Evolutionary conservation across 2,329 filamentous ascomycete genomes (phyloP).

Genomic region (Diaporthe sp.): DNA sequence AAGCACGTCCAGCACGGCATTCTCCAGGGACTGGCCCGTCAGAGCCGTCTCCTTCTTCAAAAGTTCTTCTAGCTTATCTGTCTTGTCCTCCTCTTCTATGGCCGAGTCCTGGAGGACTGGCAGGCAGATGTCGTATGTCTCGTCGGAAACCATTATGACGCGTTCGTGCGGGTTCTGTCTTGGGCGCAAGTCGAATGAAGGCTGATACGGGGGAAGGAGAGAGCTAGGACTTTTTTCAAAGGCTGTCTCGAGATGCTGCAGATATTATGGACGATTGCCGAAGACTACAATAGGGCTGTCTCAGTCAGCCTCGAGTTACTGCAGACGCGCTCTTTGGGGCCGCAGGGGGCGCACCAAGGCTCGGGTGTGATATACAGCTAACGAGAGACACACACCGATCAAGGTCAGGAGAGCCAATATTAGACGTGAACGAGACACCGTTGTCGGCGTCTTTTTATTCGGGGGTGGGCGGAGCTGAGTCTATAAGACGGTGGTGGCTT

Average conservation of each 20-base stretch:
- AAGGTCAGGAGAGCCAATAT: conserved; percentile 1
- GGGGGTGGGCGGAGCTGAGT: conserved; percentile 39
- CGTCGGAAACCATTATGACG: conserved; percentile 85
- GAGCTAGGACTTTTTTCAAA: conserved; percentile 11
- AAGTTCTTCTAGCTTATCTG: conserved; percentile 89
- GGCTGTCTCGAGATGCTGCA: conserved; percentile 21
- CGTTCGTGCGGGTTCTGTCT: conserved; percentile 17
- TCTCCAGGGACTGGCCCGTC: conserved; percentile 83
- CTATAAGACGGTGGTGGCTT: conserved; percentile 39
- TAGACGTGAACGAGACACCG: conserved; percentile 25
- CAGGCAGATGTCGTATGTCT: conserved; percentile 91
- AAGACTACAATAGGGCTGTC: conserved; percentile 35
- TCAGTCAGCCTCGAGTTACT: conserved; percentile 34
- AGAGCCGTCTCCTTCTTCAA: conserved; percentile 84
- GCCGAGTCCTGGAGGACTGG: conserved; percentile 86
- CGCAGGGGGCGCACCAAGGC: conserved; percentile 19
- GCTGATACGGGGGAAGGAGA: background rate
- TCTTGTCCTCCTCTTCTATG: conserved; percentile 95
- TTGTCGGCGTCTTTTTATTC: conserved; percentile 38
- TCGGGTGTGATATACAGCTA: conserved; percentile 16
- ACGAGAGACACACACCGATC: conserved; percentile 20
- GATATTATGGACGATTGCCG: conserved; percentile 12
- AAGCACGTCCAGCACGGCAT: conserved; percentile 89
- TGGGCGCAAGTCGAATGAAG: conserved; percentile 26
- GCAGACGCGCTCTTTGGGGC: background rate